Conservation (phyloP, 73 alveolate species). For the Blepharisma japonicum region DNA sequence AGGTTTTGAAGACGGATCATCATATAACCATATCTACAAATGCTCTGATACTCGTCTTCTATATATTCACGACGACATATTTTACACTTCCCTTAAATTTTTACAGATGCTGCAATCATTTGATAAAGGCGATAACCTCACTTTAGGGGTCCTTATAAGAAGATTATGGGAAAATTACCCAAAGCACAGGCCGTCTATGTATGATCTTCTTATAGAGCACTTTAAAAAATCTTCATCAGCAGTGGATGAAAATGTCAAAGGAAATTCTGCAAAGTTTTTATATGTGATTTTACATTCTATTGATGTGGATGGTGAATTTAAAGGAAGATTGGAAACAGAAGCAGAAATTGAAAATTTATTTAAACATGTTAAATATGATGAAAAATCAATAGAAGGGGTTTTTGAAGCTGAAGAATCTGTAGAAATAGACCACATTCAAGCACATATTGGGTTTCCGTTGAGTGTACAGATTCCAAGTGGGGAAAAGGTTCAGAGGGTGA, state of each 20-base stretch:
- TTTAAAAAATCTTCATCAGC: neutral
- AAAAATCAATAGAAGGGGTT: neutral
- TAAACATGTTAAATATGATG: neutral
- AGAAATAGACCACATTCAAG: neutral
- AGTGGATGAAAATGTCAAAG: neutral
- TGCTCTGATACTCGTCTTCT: neutral
- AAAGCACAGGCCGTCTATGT: neutral
- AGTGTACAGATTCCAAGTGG: slow-evolving; percentile 59
- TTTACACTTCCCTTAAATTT: neutral
- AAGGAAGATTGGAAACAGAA: neutral
- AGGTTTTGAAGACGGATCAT: neutral
- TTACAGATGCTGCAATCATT: neutral
- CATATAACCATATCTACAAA: neutral
- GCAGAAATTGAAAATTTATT: neutral
- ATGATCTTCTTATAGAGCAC: neutral
- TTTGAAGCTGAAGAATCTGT: neutral
- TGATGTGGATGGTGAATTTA: neutral
- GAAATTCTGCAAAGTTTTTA: neutral
- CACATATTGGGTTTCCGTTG: slow-evolving; percentile 57
- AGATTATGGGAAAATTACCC: slow-evolving; percentile 6
- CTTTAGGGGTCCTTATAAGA: neutral
- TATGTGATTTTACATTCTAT: neutral
- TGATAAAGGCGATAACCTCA: neutral
- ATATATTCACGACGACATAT: neutral
- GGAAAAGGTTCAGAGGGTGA: slow-evolving; percentile 48